phyloP scores from a whole-genome alignment of 2,329 filamentous ascomycete species.

The Botrytis fabae region DNA sequence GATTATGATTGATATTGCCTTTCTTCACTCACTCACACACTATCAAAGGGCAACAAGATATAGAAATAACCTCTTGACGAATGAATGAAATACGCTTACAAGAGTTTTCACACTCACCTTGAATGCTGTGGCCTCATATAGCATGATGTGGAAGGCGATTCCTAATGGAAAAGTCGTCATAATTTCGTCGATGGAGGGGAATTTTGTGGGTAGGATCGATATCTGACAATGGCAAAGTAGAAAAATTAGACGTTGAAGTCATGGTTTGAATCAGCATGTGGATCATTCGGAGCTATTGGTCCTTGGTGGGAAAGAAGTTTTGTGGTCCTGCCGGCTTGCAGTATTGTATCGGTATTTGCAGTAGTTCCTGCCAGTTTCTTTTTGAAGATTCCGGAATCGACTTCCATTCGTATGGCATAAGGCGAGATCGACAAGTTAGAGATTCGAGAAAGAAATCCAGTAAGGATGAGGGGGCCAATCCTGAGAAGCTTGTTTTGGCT shows the following conservation, averaged over 20 bases:
- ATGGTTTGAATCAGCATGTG: constrained; percentile 2
- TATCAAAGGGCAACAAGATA: neutral
- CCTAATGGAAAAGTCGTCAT: neutral
- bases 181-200: neutral
- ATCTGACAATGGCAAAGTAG: neutral
- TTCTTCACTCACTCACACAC: neutral
- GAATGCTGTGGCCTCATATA: neutral
- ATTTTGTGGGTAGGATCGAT: constrained; percentile 8
- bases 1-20: neutral
- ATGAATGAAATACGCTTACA: neutral
- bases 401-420: neutral
- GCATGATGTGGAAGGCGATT: neutral
- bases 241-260: neutral
- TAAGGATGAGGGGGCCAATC: neutral
- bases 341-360: neutral
- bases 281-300: constrained; percentile 14
- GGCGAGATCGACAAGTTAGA: neutral
- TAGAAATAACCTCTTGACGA: neutral
- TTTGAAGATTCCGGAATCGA: neutral
- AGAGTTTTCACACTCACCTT: neutral
- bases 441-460: neutral
- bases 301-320: neutral
- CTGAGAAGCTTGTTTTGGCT: neutral
- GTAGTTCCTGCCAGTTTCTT: neutral
- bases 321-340: neutral